Evolutionary conservation across 2,329 filamentous ascomycete genomes (phyloP).

Genomic region (Trichoderma brevicompactum): DNA sequence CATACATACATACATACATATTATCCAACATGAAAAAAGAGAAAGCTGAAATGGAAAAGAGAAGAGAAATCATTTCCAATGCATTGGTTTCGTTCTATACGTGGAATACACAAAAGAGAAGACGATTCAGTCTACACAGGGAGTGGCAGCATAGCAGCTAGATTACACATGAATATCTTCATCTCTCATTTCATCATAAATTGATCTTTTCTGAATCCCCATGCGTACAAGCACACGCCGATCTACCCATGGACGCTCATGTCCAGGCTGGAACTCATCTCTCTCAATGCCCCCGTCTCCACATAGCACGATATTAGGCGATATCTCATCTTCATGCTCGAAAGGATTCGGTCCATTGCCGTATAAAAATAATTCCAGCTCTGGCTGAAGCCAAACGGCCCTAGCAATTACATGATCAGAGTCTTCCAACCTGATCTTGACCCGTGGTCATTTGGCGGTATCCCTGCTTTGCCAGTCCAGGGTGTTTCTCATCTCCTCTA

Average conservation of each 20-base stretch:
- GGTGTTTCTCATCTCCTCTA: not conserved
- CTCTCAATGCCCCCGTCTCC: not conserved
- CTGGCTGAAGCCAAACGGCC: not conserved
- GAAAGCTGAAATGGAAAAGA: no score
- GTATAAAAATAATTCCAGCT: not conserved
- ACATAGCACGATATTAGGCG: not conserved
- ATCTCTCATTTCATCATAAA: no score
- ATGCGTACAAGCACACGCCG: not conserved
- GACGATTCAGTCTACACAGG: no score
- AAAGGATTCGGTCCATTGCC: not conserved
- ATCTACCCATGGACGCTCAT: not conserved
- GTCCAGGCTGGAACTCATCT: conserved; percentile 1
- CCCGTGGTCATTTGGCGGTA: not conserved
- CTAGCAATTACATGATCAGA: not conserved
- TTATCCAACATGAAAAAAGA: no score
- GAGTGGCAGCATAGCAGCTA: no score
- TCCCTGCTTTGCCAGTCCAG: not conserved
- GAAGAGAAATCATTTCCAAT: no score
- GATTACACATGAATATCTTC: no score
- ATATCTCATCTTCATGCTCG: no score
- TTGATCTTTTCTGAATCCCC: not conserved
- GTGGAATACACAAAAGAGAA: no score
- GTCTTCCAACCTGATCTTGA: not conserved
- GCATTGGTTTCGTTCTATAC: no score
- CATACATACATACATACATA: no score